Evolutionary conservation across 2,329 filamentous ascomycete species (phyloP), one percentile per base, ranked within the genome.

Genomic region (Trichocomaceae sp.): DNA sequence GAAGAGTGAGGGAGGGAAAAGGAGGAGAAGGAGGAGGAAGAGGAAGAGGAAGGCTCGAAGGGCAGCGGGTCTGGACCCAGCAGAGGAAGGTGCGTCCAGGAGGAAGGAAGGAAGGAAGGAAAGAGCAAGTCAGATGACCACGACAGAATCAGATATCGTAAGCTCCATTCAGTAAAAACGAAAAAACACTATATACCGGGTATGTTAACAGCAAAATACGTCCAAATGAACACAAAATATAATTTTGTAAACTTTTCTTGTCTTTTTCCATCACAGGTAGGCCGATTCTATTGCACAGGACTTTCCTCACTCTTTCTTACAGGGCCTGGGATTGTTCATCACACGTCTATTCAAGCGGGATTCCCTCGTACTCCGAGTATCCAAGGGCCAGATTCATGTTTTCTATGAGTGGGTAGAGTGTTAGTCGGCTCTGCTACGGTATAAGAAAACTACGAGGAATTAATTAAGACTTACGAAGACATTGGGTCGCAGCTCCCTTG

Each of bases 311-410:
- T 15, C 39, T 26, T n/a, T 47, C 51, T 41, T 31, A 47, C 51
- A 19, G 22, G 8, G 29, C 5, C 17, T 26, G 37, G 15, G 13
- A 35, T 8, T 35, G 12, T 35, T 15, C 31, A 15, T 41, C 17
- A 46, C 15, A 31, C 29, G 33, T 53, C 63, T 71, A 79, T 56
- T 80, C 73, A 57, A 82, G 66, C 33, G 89, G 89, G 61, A 95
- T 95, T 41, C 90, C 90, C 68, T 95, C 87, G 66, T 90, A 95
- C 75, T 95, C 90, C 46, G 83, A 84, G 68, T 92, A 95, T 46
- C 90, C 90, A 10, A 95, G 80, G n/a, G 88, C 86, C 56, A 95
- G 78, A 73, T 95, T 95, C 88, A 95, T 93, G 74, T 95, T 95
- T 79, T 95, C 85, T 87, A 67, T 29, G 26, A 10, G 26, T 29